Conservation (phyloP, 331 rosid species). For the Stylosanthes scabra region DNA sequence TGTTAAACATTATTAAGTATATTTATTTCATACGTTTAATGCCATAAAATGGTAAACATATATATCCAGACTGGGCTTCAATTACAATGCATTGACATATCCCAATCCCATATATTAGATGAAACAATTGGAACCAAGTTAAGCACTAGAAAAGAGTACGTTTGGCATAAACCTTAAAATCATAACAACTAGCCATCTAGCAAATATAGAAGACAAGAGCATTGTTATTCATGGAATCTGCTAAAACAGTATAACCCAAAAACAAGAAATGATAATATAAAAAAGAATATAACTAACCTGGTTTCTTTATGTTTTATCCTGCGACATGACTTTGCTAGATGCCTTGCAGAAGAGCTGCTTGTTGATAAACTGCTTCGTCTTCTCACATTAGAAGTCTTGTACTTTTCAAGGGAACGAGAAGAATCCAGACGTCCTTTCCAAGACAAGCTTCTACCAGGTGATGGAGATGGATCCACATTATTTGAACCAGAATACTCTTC, state of each 20-base stretch:
- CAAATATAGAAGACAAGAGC: constrained; percentile 11
- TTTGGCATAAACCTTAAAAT: not conserved
- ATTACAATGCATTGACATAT: not conserved
- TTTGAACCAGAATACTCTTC: constrained; percentile 71
- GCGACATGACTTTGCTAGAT: constrained; percentile 88
- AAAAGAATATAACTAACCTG: constrained; percentile 48
- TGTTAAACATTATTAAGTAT: not conserved
- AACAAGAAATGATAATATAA: not conserved
- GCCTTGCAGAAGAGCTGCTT: constrained; percentile 71
- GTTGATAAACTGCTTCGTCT: constrained; percentile 64
- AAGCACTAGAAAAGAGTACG: constrained; percentile 1
- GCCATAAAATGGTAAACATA: not conserved
- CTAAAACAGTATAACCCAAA: not conserved
- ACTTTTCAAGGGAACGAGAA: constrained; percentile 61
- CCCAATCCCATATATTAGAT: not conserved
- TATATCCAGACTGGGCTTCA: not conserved
- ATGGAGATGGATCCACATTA: constrained; percentile 61
- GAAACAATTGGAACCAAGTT: constrained; percentile 15
- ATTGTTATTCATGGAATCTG: not conserved
- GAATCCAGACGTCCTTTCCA: constrained; percentile 85
- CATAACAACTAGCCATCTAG: not conserved
- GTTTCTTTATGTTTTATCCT: constrained; percentile 69
- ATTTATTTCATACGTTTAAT: not conserved
- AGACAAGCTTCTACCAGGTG: constrained; percentile 75
- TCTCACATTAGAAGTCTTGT: constrained; percentile 53